A percentile compares a stretch with the other conserved stretches of the same genome.
Conservation (phyloP, 169 alveolate genomes). For the Theileria parva region DNA sequence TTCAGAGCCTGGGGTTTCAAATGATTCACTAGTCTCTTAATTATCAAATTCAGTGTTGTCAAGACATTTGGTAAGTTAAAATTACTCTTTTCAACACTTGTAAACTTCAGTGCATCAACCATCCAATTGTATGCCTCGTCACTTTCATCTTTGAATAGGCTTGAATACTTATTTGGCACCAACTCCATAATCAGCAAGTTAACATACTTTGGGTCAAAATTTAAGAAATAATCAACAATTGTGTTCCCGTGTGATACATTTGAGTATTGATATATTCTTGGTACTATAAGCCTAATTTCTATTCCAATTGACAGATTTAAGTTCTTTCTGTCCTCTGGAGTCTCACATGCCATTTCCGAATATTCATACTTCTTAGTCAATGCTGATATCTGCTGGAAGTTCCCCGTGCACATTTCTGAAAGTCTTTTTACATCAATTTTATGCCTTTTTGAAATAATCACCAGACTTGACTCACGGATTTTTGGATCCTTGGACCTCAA, state of each 20-base stretch:
- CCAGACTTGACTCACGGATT: slow-evolving; percentile 26
- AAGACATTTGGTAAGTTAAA: slow-evolving; percentile 21
- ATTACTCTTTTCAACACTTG: not conserved
- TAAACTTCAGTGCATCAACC: slow-evolving; percentile 24
- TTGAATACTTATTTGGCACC: slow-evolving; percentile 20
- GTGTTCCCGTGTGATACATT: slow-evolving; percentile 43
- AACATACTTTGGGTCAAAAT: slow-evolving; percentile 23
- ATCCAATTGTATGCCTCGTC: slow-evolving; percentile 17
- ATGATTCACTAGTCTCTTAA: slow-evolving; percentile 24
- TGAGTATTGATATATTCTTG: slow-evolving; percentile 48
- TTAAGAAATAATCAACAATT: slow-evolving; percentile 40
- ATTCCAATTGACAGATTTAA: slow-evolving; percentile 29
- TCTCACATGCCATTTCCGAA: slow-evolving; percentile 1
- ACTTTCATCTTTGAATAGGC: not conserved
- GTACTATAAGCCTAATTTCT: slow-evolving; percentile 45
- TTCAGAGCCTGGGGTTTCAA: slow-evolving; percentile 7
- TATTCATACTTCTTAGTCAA: slow-evolving; percentile 5
- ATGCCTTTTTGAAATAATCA: slow-evolving; percentile 7
- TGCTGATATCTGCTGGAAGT: not conserved
- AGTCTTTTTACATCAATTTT: slow-evolving; percentile 39
- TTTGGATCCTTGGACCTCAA: slow-evolving; percentile 29
- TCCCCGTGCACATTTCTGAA: slow-evolving; percentile 30
- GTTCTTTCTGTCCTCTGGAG: slow-evolving; percentile 7
- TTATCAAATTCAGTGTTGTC: slow-evolving; percentile 27
- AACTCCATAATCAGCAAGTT: slow-evolving; percentile 35